A percentile compares a stretch with the other conserved stretches of the same genome.
phyloP scores from a whole-genome alignment of 257 asterid species.

The Fraxinus anomala region DNA sequence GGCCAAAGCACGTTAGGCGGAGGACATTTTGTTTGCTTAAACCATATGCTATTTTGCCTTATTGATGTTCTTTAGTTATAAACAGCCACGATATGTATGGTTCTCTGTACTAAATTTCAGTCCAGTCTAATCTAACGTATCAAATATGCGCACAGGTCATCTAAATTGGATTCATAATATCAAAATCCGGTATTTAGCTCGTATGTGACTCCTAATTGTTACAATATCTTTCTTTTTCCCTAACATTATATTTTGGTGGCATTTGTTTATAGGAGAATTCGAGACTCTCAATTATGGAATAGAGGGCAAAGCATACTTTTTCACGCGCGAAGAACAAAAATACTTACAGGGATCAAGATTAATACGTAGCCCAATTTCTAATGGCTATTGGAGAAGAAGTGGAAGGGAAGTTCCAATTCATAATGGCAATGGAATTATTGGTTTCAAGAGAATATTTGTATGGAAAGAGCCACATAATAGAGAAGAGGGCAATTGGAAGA shows the following conservation, averaged over 20 bases:
- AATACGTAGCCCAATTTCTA: not conserved
- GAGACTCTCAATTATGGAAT: not conserved
- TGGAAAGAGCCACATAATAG: not conserved
- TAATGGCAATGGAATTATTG: not conserved
- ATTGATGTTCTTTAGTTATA: too few relatives aligned
- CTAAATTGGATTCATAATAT: too few relatives aligned
- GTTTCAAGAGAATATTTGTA: not conserved
- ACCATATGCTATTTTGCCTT: too few relatives aligned
- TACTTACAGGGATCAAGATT: not conserved
- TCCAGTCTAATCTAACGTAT: too few relatives aligned
- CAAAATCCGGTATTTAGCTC: not conserved
- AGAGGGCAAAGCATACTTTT: not conserved
- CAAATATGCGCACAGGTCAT: too few relatives aligned
- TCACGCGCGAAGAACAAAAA: not conserved
- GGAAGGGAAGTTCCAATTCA: not conserved
- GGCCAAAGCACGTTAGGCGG: too few relatives aligned
- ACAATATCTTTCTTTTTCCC: not conserved
- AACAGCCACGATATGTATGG: too few relatives aligned
- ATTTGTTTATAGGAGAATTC: not conserved
- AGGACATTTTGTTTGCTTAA: too few relatives aligned
- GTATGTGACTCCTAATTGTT: not conserved
- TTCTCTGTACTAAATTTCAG: too few relatives aligned
- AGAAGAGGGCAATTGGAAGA: constrained; percentile 2
- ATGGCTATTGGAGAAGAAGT: not conserved
- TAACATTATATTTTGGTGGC: not conserved